Base-by-base conservation (phyloP, 2,329 filamentous ascomycete genomes). In the Penicillium hesseltinei region DNA sequence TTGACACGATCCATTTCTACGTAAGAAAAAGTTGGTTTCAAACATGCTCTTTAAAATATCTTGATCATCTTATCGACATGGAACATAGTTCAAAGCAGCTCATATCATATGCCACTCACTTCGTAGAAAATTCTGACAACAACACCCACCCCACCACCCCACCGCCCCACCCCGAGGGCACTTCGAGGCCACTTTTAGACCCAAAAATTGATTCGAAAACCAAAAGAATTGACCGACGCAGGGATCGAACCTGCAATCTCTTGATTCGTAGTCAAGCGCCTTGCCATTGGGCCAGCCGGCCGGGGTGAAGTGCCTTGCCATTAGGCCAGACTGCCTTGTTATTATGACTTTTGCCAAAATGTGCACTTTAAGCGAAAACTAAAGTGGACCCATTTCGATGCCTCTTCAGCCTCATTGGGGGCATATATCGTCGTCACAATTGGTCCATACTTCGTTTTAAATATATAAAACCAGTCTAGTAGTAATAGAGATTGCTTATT, bases 201-300 rank as follows among this genome's bases (percentile, higher is more conserved):
- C 1, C 0, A 8, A 15, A 45, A 46, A 19, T 15, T 21, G 2
- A 10, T 10, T 17, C 2, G 2, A 45, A 17, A 17, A 6, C 2
- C n/a, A 62, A 68, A 71, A 63, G 58, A 33, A 57, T 31, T 73
- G 71, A 73, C 70, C 71, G 67, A 73, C 71, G 71, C 70, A 72
- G 71, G 71, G 64, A 49, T 78, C 75, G 75, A 78, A 78, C 77
- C 76, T 77, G 73, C 75, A 79, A 78, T 78, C 77, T 78, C 74
- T 77, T 78, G 77, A 78, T 78, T 77, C 77, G 77, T 78, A 79
- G 77, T 79, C 77, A 78, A 78, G 74, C 77, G 76, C 77, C 75
- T 78, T 79, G 72, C 77, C 77, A 78, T 78, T 78, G 74, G 75
- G 76, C 75, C 75, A 77, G 67, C 67, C 64, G 68, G 62, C 68